Percentiles rank a stretch among this genome's conserved stretches.
Conservation (phyloP, 2,329 filamentous ascomycete species). For the Magnaporthiopsis rhizophila region DNA sequence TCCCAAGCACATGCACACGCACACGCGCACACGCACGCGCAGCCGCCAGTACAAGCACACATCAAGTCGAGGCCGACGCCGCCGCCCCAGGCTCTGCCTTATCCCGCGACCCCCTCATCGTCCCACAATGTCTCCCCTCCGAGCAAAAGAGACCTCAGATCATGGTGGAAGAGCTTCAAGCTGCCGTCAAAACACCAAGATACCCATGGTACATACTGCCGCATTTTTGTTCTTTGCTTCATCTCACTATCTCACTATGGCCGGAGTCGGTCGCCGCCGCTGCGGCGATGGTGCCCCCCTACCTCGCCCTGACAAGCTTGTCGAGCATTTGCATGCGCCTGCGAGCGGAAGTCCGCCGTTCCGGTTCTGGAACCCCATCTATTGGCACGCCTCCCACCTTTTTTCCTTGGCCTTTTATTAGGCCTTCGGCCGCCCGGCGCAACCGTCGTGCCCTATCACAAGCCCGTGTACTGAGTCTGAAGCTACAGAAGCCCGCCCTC, state of each 20-base stretch:
- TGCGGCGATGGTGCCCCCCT: neutral
- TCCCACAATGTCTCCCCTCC: slow-evolving; percentile 57
- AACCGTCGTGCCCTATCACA: neutral
- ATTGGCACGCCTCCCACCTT: neutral
- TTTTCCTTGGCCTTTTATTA: neutral
- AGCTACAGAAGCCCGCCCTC: slow-evolving; percentile 39
- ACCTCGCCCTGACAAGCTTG: slow-evolving; percentile 11
- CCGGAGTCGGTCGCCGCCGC: neutral
- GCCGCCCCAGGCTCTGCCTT: neutral
- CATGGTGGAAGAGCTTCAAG: slow-evolving; percentile 98
- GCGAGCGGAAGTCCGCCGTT: neutral
- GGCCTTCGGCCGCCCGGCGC: neutral
- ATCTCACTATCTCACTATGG: slow-evolving; percentile 24
- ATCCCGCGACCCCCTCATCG: slow-evolving; percentile 9
- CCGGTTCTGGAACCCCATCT: neutral
- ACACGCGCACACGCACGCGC: neutral
- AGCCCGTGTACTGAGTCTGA: neutral
- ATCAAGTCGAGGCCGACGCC: neutral
- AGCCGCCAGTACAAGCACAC: neutral
- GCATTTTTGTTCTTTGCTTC: neutral
- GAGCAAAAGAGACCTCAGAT: slow-evolving; percentile 79
- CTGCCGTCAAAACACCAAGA: slow-evolving; percentile 52
- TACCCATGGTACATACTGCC: slow-evolving; percentile 12
- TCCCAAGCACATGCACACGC: neutral
- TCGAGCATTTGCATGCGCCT: neutral